Percentiles rank a stretch among this genome's conserved stretches.
These are phyloP conservation scores for Phytopythium litorale DNA, from an alignment of 352 stramenopile genomes.

Conservation along the genomic window DNA sequence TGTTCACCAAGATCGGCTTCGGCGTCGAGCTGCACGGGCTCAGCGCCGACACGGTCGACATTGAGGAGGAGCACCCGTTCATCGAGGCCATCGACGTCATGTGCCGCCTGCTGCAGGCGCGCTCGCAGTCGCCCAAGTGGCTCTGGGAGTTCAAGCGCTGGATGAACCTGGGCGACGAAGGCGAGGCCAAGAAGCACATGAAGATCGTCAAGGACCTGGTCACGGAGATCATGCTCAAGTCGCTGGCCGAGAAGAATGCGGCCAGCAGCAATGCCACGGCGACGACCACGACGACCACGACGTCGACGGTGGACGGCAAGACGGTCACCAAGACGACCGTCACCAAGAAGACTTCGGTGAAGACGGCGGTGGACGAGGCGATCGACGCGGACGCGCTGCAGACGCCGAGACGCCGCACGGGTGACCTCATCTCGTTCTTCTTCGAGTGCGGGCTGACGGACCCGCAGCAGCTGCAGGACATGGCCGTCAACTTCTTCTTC, in stretches of 20 bases:
- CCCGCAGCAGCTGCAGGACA: conserved; percentile 48
- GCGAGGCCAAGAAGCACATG: conserved; percentile 25
- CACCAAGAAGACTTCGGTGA: background rate
- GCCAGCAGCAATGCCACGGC: background rate
- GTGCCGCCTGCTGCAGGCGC: conserved; percentile 28
- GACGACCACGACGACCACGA: conserved; percentile 3
- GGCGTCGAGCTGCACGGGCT: conserved; percentile 46
- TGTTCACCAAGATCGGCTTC: conserved; percentile 73
- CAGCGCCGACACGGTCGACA: conserved; percentile 18
- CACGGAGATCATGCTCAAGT: conserved; percentile 27
- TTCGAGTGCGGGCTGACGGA: conserved; percentile 22
- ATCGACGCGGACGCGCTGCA: conserved; percentile 3
- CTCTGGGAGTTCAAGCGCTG: conserved; percentile 45
- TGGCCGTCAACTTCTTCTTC: conserved; percentile 77
- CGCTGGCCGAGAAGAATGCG: conserved; percentile 18
- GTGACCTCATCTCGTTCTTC: conserved; percentile 47
- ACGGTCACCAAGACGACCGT: background rate
- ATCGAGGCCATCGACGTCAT: conserved; percentile 44
- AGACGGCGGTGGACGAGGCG: background rate
- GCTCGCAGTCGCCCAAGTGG: conserved; percentile 38
- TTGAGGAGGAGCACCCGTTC: conserved; percentile 27
- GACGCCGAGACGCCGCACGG: background rate
- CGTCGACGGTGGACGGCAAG: background rate
- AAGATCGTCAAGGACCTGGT: conserved; percentile 29
- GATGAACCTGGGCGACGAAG: conserved; percentile 31